These are phyloP conservation scores for Suillus discolor DNA, from an alignment of 768 basidiomycete genomes.

Conservation along the genomic window DNA sequence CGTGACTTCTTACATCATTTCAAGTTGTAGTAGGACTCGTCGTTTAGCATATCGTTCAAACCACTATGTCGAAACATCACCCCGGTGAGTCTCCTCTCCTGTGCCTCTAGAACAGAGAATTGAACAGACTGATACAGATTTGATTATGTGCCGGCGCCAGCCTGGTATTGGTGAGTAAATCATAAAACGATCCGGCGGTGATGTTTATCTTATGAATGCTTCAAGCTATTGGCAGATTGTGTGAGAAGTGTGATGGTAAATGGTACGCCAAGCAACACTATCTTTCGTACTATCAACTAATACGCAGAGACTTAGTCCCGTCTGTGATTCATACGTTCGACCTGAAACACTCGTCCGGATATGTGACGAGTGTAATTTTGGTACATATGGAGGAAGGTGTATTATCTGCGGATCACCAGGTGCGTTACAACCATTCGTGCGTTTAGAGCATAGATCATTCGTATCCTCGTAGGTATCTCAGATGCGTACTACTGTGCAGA, in stretches of 20 bases:
- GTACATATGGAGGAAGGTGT: conserved; percentile 95
- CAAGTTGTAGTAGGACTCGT: background rate
- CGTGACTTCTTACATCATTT: background rate
- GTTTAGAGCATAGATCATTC: conserved; percentile 3
- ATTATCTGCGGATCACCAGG: conserved; percentile 98
- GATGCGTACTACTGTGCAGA: conserved; percentile 99
- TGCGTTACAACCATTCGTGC: conserved; percentile 35
- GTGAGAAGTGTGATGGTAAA: conserved; percentile 99
- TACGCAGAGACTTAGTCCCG: conserved; percentile 59
- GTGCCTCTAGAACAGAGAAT: background rate
- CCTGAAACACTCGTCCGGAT: conserved; percentile 98
- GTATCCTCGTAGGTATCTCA: conserved; percentile 72
- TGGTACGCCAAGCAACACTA: conserved; percentile 59
- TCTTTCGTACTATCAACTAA: background rate
- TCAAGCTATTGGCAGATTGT: conserved; percentile 93
- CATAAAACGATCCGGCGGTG: background rate
- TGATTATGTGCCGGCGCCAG: conserved; percentile 98
- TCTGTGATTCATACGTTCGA: conserved; percentile 98
- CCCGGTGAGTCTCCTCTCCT: conserved; percentile 52
- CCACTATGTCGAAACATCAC: conserved; percentile 85
- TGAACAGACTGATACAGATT: conserved; percentile 53
- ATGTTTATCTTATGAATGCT: conserved; percentile 12
- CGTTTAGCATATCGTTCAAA: background rate
- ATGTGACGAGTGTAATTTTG: conserved; percentile 99
- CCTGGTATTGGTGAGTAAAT: conserved; percentile 85